phyloP scores from a whole-genome alignment of 371 early-diverging fungal genomes.

The Apophysomyces ossiformis region DNA sequence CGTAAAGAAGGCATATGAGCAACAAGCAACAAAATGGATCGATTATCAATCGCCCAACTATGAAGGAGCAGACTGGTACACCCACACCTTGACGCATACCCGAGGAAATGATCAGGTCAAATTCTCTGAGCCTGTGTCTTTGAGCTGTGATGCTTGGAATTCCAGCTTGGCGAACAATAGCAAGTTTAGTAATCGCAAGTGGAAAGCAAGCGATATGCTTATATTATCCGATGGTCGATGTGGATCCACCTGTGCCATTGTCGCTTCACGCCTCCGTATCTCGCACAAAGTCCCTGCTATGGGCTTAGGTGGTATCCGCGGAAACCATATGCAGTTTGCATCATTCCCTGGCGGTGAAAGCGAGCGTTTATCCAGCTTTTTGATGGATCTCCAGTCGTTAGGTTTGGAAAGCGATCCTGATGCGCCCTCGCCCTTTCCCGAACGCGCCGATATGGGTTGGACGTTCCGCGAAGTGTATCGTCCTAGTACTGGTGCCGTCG shows the following conservation, averaged over 20 bases:
- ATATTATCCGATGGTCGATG: conserved; percentile 57
- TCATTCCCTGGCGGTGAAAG: conserved; percentile 60
- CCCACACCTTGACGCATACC: conserved; percentile 33
- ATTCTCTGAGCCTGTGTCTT: conserved; percentile 46
- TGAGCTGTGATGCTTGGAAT: conserved; percentile 36
- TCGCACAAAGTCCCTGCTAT: conserved; percentile 55
- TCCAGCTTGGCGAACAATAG: conserved; percentile 16
- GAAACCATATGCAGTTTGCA: conserved; percentile 58
- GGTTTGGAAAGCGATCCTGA: conserved; percentile 42
- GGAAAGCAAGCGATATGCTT: conserved; percentile 43
- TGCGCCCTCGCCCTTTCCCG: conserved; percentile 53
- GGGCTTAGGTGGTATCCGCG: conserved; percentile 58
- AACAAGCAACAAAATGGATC: conserved; percentile 46
- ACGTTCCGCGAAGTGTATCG: conserved; percentile 57
- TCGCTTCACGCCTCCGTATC: conserved; percentile 53
- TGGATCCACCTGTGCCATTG: conserved; percentile 58
- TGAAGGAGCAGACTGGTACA: conserved; percentile 40
- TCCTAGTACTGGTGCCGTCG: conserved; percentile 28
- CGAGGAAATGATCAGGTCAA: conserved; percentile 39
- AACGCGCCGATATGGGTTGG: conserved; percentile 59
- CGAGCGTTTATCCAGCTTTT: conserved; percentile 51
- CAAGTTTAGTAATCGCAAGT: conserved; percentile 33
- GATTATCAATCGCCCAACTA: conserved; percentile 38
- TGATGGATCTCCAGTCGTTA: conserved; percentile 48
- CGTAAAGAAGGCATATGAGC: conserved; percentile 40